Evolutionary conservation across 2,329 filamentous ascomycete genomes (phyloP).

Genomic region (Dichotomopilus funicola): DNA sequence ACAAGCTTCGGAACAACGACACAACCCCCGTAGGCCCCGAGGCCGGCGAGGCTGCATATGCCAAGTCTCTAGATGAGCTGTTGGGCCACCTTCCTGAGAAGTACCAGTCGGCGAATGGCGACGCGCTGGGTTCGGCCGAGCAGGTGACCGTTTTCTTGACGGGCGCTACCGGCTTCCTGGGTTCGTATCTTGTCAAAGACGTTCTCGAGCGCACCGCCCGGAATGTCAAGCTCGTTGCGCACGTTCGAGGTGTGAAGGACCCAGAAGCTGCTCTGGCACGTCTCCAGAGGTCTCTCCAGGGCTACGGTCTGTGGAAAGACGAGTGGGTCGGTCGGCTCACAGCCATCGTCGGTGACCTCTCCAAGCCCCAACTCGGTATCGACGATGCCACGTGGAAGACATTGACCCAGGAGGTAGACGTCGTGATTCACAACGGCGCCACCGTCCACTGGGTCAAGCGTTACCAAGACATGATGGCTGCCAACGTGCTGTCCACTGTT

Average conservation of each 20-base stretch:
- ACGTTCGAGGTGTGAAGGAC: constrained; percentile 63
- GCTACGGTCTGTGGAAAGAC: constrained; percentile 73
- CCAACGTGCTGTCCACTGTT: constrained; percentile 78
- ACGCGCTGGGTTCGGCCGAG: constrained; percentile 23
- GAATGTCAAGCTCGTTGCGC: constrained; percentile 59
- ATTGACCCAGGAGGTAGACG: constrained; percentile 60
- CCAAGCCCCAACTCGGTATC: constrained; percentile 68
- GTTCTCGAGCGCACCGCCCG: constrained; percentile 56
- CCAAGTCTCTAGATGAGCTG: constrained; percentile 43
- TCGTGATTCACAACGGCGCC: constrained; percentile 77
- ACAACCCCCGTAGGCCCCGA: constrained; percentile 24
- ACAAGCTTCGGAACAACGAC: constrained; percentile 30
- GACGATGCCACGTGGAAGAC: constrained; percentile 57
- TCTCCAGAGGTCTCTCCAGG: constrained; percentile 60
- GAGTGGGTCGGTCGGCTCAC: constrained; percentile 60
- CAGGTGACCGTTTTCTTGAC: constrained; percentile 67
- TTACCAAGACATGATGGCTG: constrained; percentile 63
- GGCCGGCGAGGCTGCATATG: constrained; percentile 40
- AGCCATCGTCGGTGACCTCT: constrained; percentile 66
- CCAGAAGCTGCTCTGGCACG: constrained; percentile 54
- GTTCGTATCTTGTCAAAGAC: constrained; percentile 71
- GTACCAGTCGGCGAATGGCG: constrained; percentile 29
- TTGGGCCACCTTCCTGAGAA: constrained; percentile 33
- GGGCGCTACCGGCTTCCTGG: constrained; percentile 85
- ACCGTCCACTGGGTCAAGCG: constrained; percentile 74